A percentile compares a stretch with the other conserved stretches of the same genome.
Conservation (phyloP, 2,329 filamentous ascomycete species). For the Neoscytalidium dimidiatum region DNA sequence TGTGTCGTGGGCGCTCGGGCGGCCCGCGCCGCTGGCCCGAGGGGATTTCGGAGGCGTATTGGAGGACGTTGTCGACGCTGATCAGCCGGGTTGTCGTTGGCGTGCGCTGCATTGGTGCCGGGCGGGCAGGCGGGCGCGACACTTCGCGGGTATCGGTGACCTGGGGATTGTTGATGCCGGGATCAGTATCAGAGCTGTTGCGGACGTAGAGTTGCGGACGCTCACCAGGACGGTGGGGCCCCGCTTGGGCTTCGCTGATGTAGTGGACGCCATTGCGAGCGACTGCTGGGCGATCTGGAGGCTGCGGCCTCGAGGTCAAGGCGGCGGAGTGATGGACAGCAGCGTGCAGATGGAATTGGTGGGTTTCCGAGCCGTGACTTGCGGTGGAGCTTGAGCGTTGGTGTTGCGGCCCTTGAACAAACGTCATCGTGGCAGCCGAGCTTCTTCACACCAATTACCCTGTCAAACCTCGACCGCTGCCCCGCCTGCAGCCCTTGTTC, state of each 20-base stretch:
- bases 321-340: not conserved
- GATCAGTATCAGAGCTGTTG: not conserved
- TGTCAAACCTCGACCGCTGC: too few relatives aligned
- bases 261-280: conserved; percentile 16
- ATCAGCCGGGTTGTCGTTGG: conserved; percentile 71
- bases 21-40: conserved; percentile 85
- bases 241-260: conserved; percentile 45
- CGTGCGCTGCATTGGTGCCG: conserved; percentile 36
- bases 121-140: conserved; percentile 33
- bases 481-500: too few relatives aligned
- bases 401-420: not conserved
- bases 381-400: not conserved
- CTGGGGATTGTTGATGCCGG: conserved; percentile 33
- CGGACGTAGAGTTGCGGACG: conserved; percentile 12
- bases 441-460: too few relatives aligned
- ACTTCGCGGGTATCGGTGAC: conserved; percentile 60
- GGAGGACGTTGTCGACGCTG: conserved; percentile 89
- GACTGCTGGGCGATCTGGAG: not conserved
- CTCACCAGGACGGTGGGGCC: conserved; percentile 64
- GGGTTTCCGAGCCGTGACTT: not conserved
- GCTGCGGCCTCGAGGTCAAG: not conserved
- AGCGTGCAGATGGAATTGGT: not conserved
- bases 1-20: conserved; percentile 49
- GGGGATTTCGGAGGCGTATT: conserved; percentile 91
- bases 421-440: not conserved